These are phyloP conservation scores for Dimocarpus longan DNA, from an alignment of 345 rosid genomes.

Conservation along the genomic window DNA sequence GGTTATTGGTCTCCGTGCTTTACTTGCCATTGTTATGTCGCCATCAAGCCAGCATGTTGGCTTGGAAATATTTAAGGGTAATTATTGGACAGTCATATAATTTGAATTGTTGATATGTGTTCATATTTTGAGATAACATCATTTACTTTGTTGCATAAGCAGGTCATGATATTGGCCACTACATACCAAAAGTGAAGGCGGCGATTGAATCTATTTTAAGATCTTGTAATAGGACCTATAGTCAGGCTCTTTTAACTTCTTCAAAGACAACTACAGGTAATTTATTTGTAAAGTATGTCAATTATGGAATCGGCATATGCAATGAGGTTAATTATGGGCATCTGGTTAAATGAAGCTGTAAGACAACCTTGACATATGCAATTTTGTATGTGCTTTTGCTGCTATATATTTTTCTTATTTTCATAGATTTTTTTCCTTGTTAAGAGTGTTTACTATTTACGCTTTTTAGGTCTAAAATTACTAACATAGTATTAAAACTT, in stretches of 20 bases:
- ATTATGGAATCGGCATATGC: slow-evolving; percentile 13
- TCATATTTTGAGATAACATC: slow-evolving; percentile 13
- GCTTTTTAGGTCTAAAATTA: no score
- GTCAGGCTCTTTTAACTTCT: slow-evolving; percentile 93
- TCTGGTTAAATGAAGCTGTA: slow-evolving; percentile 12
- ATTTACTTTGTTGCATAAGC: slow-evolving; percentile 37
- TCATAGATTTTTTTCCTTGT: neutral
- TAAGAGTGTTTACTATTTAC: no score
- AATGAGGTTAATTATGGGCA: slow-evolving; percentile 14
- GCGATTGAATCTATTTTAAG: slow-evolving; percentile 94
- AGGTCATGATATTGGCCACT: slow-evolving; percentile 88
- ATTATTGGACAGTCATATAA: slow-evolving; percentile 21
- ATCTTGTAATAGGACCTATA: slow-evolving; percentile 80
- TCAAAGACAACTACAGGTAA: slow-evolving; percentile 87
- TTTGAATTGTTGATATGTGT: slow-evolving; percentile 19
- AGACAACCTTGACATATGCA: neutral
- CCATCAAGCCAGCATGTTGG: slow-evolving; percentile 87
- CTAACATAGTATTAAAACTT: no score
- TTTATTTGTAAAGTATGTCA: slow-evolving; percentile 9
- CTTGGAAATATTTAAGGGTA: slow-evolving; percentile 91
- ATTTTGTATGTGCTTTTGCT: neutral
- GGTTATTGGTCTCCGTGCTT: slow-evolving; percentile 95
- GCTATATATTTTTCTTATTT: neutral
- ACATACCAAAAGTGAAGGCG: slow-evolving; percentile 96
- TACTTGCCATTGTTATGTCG: slow-evolving; percentile 91